Conservation (phyloP, 2,329 filamentous ascomycete species). For the Neofusicoccum sp. region DNA sequence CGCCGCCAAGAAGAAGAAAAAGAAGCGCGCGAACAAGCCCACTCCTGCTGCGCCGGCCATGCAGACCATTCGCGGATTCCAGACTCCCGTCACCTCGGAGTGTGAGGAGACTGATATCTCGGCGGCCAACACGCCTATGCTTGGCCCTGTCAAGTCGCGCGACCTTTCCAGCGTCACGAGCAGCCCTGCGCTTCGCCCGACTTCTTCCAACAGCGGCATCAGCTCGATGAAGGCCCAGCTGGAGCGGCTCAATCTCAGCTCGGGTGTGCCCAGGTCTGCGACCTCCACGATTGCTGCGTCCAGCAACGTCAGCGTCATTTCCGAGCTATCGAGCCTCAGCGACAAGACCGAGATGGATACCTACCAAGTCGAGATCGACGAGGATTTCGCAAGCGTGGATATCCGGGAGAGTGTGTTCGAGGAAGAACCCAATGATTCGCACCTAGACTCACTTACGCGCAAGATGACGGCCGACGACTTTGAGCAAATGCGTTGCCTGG, state of each 20-base stretch:
- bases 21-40: slow-evolving; percentile 36
- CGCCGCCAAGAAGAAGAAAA: slow-evolving; percentile 37
- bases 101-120: slow-evolving; percentile 57
- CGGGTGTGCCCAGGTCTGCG: slow-evolving; percentile 53
- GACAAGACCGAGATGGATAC: slow-evolving; percentile 72
- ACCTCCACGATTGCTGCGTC: slow-evolving; percentile 33
- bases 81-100: slow-evolving; percentile 51
- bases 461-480: slow-evolving; percentile 95
- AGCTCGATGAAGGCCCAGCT: slow-evolving; percentile 79
- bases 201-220: slow-evolving; percentile 64
- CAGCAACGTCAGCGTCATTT: slow-evolving; percentile 55
- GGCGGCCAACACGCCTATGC: slow-evolving; percentile 40
- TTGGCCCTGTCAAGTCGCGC: slow-evolving; percentile 38
- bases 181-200: slow-evolving; percentile 51
- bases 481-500: slow-evolving; percentile 83
- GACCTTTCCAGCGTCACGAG: slow-evolving; percentile 52
- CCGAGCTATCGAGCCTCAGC: slow-evolving; percentile 55
- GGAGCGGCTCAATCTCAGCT: slow-evolving; percentile 68
- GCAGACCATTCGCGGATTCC: slow-evolving; percentile 48
- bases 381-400: slow-evolving; percentile 76
- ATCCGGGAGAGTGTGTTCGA: slow-evolving; percentile 31
- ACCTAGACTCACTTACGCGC: slow-evolving; percentile 54
- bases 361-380: slow-evolving; percentile 80
- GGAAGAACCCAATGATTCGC: slow-evolving; percentile 48
- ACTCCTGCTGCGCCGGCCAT: slow-evolving; percentile 37